Percentiles rank a stretch among this genome's conserved stretches.
These are phyloP conservation scores for Copromyces sp. DNA, from an alignment of 495 filamentous ascomycete genomes.

Conservation along the genomic window DNA sequence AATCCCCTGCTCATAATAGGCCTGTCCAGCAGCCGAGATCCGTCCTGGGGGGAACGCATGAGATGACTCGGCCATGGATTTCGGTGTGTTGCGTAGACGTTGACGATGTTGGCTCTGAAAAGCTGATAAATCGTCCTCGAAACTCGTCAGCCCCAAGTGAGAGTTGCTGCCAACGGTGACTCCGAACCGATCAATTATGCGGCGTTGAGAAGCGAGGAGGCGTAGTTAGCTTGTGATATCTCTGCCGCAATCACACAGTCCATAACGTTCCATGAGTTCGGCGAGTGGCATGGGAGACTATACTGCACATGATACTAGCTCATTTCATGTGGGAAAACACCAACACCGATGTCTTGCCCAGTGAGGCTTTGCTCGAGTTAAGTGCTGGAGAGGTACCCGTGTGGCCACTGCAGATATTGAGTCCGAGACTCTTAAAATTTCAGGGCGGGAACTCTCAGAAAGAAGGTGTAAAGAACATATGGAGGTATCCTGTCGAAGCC, in stretches of 20 bases:
- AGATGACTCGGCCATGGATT: neutral
- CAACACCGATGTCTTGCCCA: neutral
- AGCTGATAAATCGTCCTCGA: neutral
- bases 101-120: neutral
- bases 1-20: too few relatives aligned
- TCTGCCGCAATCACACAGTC: neutral
- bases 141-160: neutral
- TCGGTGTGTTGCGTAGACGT: neutral
- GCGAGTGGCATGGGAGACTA: neutral
- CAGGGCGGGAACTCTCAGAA: too few relatives aligned
- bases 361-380: neutral
- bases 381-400: too few relatives aligned
- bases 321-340: neutral
- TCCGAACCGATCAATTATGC: neutral
- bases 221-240: neutral
- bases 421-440: too few relatives aligned
- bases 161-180: neutral
- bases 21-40: neutral
- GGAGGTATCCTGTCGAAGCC: neutral
- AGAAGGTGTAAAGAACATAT: neutral
- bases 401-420: neutral
- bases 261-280: neutral
- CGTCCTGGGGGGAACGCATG: neutral
- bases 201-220: neutral
- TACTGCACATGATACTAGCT: neutral